These are phyloP conservation scores for Zygosaccharomyces rouxii DNA, from an alignment of 805 yeast genomes.

Conservation along the genomic window DNA sequence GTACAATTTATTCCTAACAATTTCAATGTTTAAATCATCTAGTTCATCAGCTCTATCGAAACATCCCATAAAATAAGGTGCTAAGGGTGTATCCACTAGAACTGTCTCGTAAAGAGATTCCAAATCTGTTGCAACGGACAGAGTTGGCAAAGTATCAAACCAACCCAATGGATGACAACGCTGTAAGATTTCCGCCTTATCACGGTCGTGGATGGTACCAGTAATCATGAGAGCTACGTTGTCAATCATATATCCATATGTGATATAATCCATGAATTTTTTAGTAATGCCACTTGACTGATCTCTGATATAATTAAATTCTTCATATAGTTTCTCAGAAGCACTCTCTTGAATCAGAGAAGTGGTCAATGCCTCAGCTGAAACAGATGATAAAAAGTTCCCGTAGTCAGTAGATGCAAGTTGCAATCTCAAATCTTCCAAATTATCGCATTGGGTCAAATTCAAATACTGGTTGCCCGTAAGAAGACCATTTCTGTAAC, in stretches of 20 bases:
- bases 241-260: slow-evolving; percentile 97
- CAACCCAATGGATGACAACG: slow-evolving; percentile 97
- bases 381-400: slow-evolving; percentile 75
- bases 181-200: slow-evolving; percentile 77
- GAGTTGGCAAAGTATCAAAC: slow-evolving; percentile 96
- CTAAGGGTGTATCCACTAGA: slow-evolving; percentile 92
- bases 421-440: slow-evolving; percentile 92
- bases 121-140: slow-evolving; percentile 90
- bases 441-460: slow-evolving; percentile 90
- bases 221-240: slow-evolving; percentile 94
- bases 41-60: slow-evolving; percentile 79
- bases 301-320: slow-evolving; percentile 78
- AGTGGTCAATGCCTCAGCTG: slow-evolving; percentile 74
- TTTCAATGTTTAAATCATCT: slow-evolving; percentile 93
- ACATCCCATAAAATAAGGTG: slow-evolving; percentile 91
- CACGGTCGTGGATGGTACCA: slow-evolving; percentile 94
- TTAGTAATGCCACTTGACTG: slow-evolving; percentile 80
- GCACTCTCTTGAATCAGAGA: slow-evolving; percentile 79
- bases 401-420: slow-evolving; percentile 95
- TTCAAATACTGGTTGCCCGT: slow-evolving; percentile 79
- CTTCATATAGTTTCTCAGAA: slow-evolving; percentile 66
- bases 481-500: slow-evolving; percentile 81
- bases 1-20: slow-evolving; percentile 85
- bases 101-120: slow-evolving; percentile 92
- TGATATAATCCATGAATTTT: slow-evolving; percentile 84